Base-by-base conservation (phyloP, 306 rosid genomes). In the Fragaria ananassa region DNA sequence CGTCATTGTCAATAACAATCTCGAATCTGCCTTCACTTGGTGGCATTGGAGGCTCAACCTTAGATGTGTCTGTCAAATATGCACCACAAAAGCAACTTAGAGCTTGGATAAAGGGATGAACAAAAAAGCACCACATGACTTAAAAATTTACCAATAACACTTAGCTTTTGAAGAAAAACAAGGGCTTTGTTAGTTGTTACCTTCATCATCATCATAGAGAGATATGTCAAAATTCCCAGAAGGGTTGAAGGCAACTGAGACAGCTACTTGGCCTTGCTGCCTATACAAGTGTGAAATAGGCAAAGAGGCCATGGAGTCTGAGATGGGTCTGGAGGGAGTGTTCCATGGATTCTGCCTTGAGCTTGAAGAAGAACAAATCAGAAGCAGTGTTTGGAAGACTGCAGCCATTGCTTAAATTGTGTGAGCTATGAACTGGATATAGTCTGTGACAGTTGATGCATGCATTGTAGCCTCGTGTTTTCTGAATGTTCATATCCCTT, bases 211-310 rank as follows among this genome's bases (percentile, higher is more conserved):
- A 1, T 86, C 93, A 61, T 78, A 87, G 41, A 88, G 56, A 72
- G 98, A 87, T 78, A 92, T 75, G 84, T 95, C 96, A 39, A 83
- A 95, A 71, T 92, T 90, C n/a, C 97, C 96, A 62, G 89, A 91
- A 1, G 97, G 96, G 66, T 95, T 88, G 89, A 90, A 95, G 27
- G 97, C 86, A 80, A 95, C 97, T 0, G 96, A 90, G 72, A 81
- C 90, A 0, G 92, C 74, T 47, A 87, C 80, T 64, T 81, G 71
- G 19, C 71, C 53, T 47, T 89, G 83, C 42, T 76, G 92, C 56
- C 79, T 81, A 35, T 65, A 17, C 8, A 51, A 15, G 10, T 41
- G 60, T 42, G 80, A 74, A 71, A 65, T 41, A 46, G 83, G 76
- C 47, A 50, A 35, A 34, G 77, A 84, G 21, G 83, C 17, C 23